A percentile compares a stretch with the other conserved stretches of the same genome.
These are phyloP conservation scores for Cercospora beticola DNA, from an alignment of 2,329 filamentous ascomycete genomes.

Conservation along the genomic window DNA sequence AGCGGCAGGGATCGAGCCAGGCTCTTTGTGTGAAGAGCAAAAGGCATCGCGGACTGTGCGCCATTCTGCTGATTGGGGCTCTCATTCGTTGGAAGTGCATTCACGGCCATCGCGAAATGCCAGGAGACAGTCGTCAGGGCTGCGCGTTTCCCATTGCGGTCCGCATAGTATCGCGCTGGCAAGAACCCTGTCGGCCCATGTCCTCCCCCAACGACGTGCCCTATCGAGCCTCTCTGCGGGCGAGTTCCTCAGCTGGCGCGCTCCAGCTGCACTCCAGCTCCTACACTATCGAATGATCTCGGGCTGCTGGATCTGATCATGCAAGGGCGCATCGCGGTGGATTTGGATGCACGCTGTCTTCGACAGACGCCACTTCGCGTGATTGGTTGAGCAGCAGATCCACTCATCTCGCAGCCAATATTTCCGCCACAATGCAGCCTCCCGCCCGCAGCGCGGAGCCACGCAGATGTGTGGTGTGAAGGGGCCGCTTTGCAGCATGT, in stretches of 20 bases:
- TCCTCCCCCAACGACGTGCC: background rate
- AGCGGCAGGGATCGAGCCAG: background rate
- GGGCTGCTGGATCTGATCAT: background rate
- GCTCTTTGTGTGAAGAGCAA: background rate
- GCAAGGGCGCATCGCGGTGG: background rate
- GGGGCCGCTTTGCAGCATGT: background rate
- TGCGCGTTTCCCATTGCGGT: background rate
- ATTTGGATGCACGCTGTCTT: background rate
- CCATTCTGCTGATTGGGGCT: background rate
- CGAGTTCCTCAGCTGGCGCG: background rate
- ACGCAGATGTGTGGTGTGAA: background rate
- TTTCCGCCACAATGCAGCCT: background rate
- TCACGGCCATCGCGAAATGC: background rate
- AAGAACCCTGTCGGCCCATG: background rate
- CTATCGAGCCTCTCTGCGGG: background rate
- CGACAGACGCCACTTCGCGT: background rate
- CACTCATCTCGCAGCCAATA: slow-evolving; percentile 3
- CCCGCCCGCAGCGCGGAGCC: background rate
- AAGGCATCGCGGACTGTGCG: background rate
- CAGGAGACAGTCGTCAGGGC: background rate
- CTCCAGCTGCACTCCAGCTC: background rate
- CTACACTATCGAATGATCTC: background rate
- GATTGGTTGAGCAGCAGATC: background rate
- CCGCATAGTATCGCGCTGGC: background rate
- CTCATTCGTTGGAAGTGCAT: background rate